Conservation (phyloP, 2,329 filamentous ascomycete species). For the Fusarium mundagurra region DNA sequence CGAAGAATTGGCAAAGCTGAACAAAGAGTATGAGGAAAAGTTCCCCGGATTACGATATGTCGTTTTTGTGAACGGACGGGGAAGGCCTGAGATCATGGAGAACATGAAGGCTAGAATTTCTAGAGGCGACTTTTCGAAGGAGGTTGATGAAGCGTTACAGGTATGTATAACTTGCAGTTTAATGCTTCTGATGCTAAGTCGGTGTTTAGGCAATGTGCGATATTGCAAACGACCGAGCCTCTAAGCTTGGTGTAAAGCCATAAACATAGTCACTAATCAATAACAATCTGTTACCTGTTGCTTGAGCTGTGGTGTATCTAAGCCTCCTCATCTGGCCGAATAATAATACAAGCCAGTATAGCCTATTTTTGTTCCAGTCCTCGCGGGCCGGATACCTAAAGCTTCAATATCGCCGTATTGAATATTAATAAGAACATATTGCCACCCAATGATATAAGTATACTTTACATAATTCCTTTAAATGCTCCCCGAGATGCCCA, state of each 20-base stretch:
- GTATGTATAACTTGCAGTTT: slow-evolving; percentile 56
- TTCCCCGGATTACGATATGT: slow-evolving; percentile 90
- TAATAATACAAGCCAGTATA: neutral
- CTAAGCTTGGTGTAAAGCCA: slow-evolving; percentile 30
- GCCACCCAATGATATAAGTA: slow-evolving; percentile 10
- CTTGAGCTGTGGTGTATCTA: slow-evolving; percentile 10
- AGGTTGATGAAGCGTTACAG: slow-evolving; percentile 79
- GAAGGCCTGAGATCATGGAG: slow-evolving; percentile 77
- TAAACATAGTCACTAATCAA: neutral
- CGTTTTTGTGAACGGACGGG: slow-evolving; percentile 88
- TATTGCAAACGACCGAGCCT: slow-evolving; percentile 82
- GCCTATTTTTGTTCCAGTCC: neutral
- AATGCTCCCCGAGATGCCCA: slow-evolving; percentile 2
- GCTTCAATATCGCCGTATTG: slow-evolving; percentile 9
- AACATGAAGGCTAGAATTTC: slow-evolving; percentile 82
- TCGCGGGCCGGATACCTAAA: neutral
- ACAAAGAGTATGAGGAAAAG: slow-evolving; percentile 79
- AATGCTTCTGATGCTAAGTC: slow-evolving; percentile 19
- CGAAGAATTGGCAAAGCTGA: slow-evolving; percentile 72
- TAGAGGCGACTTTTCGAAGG: slow-evolving; percentile 70
- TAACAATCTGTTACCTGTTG: neutral
- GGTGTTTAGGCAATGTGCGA: slow-evolving; percentile 81
- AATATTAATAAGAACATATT: slow-evolving; percentile 10
- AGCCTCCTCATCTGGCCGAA: neutral
- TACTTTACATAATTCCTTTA: slow-evolving; percentile 25